Evolutionary conservation across 768 basidiomycete species (phyloP), one percentile per base, ranked within the genome.

Genomic region (Mrakia frigida): DNA sequence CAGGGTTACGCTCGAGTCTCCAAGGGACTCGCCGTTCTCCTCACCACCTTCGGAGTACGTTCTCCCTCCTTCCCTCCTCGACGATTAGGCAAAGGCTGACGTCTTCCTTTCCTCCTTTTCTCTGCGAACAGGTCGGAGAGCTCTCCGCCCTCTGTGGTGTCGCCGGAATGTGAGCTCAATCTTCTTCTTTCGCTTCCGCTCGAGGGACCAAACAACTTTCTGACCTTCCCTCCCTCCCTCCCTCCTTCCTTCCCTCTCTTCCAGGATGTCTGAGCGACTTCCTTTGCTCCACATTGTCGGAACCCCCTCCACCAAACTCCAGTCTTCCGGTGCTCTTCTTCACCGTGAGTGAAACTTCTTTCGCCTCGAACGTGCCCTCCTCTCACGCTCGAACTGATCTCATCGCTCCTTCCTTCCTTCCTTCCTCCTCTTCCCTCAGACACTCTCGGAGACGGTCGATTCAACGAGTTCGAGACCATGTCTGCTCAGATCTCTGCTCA

Each of bases 231-330:
- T 46, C 43, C 9, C 43, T 46, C 9, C 7, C 43, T 46, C 16
- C 50, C 23, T 25, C 56, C 56, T 14, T 56, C 14, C 16, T 37
- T 11, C 39, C 41, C 43, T 5, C 16, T 71, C 14, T 21, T 11
- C 31, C 43, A 90, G 90, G 90, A 23, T 74, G 77, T 50, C 93
- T 60, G 94, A 97, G 83, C 91, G 92, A 86, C 89, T 98, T 6
- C 94, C 94, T 13, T 87, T 96, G 1, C 85, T 98, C 18, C 94
- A 96, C 80, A 87, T 98, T 71, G 94, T 90, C 41, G 94, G 94
- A 60, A 88, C 88, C 0, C 93, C 94, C 0, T 90, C 88, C 80
- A 92, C 90, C 6, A 79, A 83, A 18, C 89, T 94, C 79, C 90
- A 93, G 80, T 89, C 74, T 23, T 73, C 84, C 35, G 88, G 88